These are phyloP conservation scores for Trametes sp. DNA, from an alignment of 1,284 basidiomycete genomes.

Conservation along the genomic window DNA sequence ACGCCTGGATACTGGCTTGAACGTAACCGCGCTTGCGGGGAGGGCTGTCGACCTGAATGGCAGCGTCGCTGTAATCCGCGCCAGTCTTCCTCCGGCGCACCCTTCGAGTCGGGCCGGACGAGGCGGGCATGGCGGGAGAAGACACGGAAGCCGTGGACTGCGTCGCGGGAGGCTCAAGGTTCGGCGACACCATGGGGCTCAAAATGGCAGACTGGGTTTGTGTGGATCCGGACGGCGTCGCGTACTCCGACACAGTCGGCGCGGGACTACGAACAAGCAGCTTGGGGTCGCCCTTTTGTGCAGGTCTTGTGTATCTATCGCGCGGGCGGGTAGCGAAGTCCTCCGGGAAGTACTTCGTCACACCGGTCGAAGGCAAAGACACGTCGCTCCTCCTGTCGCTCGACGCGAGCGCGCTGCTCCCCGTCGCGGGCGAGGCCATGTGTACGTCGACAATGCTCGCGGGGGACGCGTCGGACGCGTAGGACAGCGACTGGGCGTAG, in stretches of 20 bases:
- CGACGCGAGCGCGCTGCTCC: slow-evolving; percentile 18
- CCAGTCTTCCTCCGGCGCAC: neutral
- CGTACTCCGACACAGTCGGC: slow-evolving; percentile 16
- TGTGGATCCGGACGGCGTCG: slow-evolving; percentile 19
- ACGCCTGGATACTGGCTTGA: slow-evolving; percentile 12
- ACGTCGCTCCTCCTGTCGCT: slow-evolving; percentile 24
- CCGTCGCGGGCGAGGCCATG: slow-evolving; percentile 17
- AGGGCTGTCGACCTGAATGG: slow-evolving; percentile 18
- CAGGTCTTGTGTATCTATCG: neutral
- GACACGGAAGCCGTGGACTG: neutral
- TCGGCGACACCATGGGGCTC: neutral
- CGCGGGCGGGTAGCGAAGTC: slow-evolving; percentile 19
- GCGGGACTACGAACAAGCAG: slow-evolving; percentile 2
- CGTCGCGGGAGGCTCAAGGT: neutral
- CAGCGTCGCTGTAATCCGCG: slow-evolving; percentile 15
- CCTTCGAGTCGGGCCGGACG: neutral
- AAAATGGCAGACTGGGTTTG: neutral
- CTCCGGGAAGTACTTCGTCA: slow-evolving; percentile 22
- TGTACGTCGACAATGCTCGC: neutral
- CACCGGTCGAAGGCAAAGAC: slow-evolving; percentile 21
- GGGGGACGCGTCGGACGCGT: slow-evolving; percentile 14
- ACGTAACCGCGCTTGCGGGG: slow-evolving; percentile 4
- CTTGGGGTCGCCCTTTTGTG: neutral
- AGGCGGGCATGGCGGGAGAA: neutral
- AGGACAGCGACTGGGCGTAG: slow-evolving; percentile 24